These are phyloP conservation scores for Suillus weaverae DNA, from an alignment of 768 basidiomycete genomes.

Conservation along the genomic window DNA sequence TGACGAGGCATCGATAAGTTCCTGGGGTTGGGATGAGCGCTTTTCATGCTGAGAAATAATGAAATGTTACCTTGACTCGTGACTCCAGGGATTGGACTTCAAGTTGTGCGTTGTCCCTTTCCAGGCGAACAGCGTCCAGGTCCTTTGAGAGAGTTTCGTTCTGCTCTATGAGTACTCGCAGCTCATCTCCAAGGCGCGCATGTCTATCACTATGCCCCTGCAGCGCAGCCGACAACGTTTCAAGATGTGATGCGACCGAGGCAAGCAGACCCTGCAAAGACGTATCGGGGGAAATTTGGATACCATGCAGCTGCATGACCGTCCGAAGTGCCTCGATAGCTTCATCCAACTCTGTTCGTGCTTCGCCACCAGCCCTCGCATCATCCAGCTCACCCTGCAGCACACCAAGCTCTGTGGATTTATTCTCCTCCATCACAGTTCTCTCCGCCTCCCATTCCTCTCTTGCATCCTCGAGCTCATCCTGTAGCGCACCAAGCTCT, in stretches of 20 bases:
- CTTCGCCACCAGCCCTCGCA: constrained; percentile 38
- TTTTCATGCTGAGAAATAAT: not conserved
- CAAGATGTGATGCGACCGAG: constrained; percentile 53
- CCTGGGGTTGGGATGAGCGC: constrained; percentile 20
- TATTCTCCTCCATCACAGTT: constrained; percentile 45
- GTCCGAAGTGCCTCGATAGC: constrained; percentile 47
- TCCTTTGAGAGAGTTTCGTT: constrained; percentile 49
- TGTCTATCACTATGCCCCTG: constrained; percentile 41
- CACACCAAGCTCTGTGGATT: constrained; percentile 44
- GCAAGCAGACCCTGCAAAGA: constrained; percentile 50
- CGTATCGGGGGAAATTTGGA: constrained; percentile 49
- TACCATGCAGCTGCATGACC: constrained; percentile 56
- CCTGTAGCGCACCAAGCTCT: constrained; percentile 44
- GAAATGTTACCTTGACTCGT: constrained; percentile 37
- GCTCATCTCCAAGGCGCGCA: constrained; percentile 50
- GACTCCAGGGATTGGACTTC: constrained; percentile 40
- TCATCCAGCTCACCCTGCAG: constrained; percentile 51
- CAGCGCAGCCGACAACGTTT: constrained; percentile 45
- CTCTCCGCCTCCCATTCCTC: constrained; percentile 32
- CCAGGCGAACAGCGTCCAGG: constrained; percentile 52
- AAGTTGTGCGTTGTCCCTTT: constrained; percentile 49
- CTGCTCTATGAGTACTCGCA: constrained; percentile 45
- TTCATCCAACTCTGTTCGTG: constrained; percentile 51
- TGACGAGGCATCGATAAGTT: constrained; percentile 19
- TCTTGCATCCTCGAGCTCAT: constrained; percentile 48